Conservation (phyloP, 1,284 basidiomycete species). For the Trametes versicolor region DNA sequence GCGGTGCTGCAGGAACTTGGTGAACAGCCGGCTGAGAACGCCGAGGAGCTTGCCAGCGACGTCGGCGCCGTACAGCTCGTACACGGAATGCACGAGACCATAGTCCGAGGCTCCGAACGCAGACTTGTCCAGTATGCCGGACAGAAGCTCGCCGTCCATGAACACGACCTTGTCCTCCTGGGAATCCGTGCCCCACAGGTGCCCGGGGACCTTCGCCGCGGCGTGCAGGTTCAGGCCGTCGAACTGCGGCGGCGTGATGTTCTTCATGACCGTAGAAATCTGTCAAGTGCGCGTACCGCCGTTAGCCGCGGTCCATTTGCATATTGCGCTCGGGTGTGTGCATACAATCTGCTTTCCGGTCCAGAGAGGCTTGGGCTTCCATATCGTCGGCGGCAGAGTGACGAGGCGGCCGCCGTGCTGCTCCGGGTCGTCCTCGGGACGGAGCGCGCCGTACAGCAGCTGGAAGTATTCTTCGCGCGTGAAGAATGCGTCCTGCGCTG, state of each 20-base stretch:
- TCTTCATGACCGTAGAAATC: conserved; percentile 93
- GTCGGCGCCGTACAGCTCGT: conserved; percentile 96
- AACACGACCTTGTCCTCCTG: conserved; percentile 91
- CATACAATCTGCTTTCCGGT: conserved; percentile 97
- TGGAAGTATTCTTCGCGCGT: conserved; percentile 97
- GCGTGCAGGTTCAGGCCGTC: conserved; percentile 89
- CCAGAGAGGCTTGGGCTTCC: conserved; percentile 93
- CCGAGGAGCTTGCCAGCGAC: conserved; percentile 93
- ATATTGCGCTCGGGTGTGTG: conserved; percentile 24
- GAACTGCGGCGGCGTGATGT: conserved; percentile 87
- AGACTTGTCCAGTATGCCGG: conserved; percentile 96
- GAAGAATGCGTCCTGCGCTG: conserved; percentile 95
- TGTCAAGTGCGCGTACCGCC: conserved; percentile 43
- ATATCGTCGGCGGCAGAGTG: conserved; percentile 92
- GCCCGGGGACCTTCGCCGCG: conserved; percentile 88
- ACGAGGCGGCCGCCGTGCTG: conserved; percentile 74
- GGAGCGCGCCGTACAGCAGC: conserved; percentile 93
- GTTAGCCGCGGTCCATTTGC: conserved; percentile 17
- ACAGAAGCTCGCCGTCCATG: conserved; percentile 92
- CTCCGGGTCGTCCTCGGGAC: conserved; percentile 83
- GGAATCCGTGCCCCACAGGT: conserved; percentile 84
- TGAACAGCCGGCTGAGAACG: conserved; percentile 93
- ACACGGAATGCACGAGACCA: conserved; percentile 98
- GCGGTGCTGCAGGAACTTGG: conserved; percentile 96
- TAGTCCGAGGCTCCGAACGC: conserved; percentile 97